Conservation (phyloP, 179 eudicot species). For the Amaranthus tricolor region DNA sequence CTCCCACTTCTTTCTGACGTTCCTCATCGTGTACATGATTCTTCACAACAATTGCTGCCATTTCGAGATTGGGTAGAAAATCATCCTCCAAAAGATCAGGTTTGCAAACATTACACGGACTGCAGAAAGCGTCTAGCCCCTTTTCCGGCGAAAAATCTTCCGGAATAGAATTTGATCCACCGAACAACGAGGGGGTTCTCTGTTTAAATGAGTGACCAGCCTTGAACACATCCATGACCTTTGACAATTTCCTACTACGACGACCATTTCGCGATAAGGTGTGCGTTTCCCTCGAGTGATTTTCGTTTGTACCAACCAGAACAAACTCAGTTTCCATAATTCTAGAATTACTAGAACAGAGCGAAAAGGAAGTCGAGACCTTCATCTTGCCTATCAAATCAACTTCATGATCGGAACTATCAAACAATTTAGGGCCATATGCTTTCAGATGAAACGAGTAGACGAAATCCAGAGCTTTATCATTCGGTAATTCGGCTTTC, state of each 20-base stretch:
- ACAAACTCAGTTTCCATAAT: constrained; percentile 71
- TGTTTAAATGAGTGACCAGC: constrained; percentile 41
- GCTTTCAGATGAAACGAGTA: constrained; percentile 51
- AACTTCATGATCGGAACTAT: constrained; percentile 27
- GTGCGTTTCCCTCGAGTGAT: constrained; percentile 34
- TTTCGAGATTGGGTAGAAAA: constrained; percentile 56
- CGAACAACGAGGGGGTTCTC: constrained; percentile 36
- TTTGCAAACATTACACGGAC: constrained; percentile 10
- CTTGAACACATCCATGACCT: constrained; percentile 54
- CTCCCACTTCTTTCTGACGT: constrained; percentile 43
- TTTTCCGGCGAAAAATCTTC: constrained; percentile 35
- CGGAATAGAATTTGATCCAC: constrained; percentile 27
- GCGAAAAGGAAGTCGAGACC: constrained; percentile 58
- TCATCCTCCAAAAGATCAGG: constrained; percentile 24
- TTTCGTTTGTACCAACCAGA: constrained; percentile 47
- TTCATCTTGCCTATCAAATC: constrained; percentile 67
- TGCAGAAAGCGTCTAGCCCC: constrained; percentile 22
- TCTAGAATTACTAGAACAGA: constrained; percentile 45
- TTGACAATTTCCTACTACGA: constrained; percentile 52
- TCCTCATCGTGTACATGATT: constrained; percentile 33
- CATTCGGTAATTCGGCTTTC: constrained; percentile 32
- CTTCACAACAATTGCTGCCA: constrained; percentile 73
- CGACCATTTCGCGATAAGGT: constrained; percentile 24
- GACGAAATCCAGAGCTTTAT: constrained; percentile 44
- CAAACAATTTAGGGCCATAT: constrained; percentile 33